Evolutionary conservation across 768 basidiomycete species (phyloP).

Genomic region (Pleurotus citrinopileatus): DNA sequence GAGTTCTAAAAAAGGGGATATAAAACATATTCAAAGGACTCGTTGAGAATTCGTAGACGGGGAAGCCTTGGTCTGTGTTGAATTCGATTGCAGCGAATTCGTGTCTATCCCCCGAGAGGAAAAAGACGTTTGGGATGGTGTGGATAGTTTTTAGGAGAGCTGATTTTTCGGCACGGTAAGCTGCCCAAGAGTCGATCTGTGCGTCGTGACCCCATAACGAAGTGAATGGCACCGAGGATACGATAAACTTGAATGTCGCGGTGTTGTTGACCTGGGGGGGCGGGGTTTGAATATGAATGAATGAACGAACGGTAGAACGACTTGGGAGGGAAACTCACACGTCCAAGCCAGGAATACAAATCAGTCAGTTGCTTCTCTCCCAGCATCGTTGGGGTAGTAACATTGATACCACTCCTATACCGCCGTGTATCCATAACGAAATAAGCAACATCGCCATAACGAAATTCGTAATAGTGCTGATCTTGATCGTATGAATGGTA

Average conservation of each 20-base stretch:
- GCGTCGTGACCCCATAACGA: slow-evolving; percentile 68
- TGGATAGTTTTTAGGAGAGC: slow-evolving; percentile 55
- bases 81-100: slow-evolving; percentile 77
- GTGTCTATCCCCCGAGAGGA: slow-evolving; percentile 75
- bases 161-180: slow-evolving; percentile 55
- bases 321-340: slow-evolving; percentile 28
- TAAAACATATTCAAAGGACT: slow-evolving; percentile 71
- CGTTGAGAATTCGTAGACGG: slow-evolving; percentile 65
- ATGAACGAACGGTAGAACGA: background rate
- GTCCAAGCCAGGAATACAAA: slow-evolving; percentile 60
- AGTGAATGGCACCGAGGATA: slow-evolving; percentile 73
- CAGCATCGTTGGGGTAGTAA: slow-evolving; percentile 57
- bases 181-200: slow-evolving; percentile 68
- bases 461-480: slow-evolving; percentile 57
- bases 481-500: slow-evolving; percentile 46
- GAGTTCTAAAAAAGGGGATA: slow-evolving; percentile 56
- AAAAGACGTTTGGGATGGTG: slow-evolving; percentile 65
- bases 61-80: slow-evolving; percentile 33
- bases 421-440: slow-evolving; percentile 77
- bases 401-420: slow-evolving; percentile 45
- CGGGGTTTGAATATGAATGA: background rate
- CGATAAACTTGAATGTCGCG: slow-evolving; percentile 74
- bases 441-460: slow-evolving; percentile 66
- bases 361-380: slow-evolving; percentile 62
- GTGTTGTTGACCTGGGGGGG: slow-evolving; percentile 57